These are phyloP conservation scores for Aspergillus texensis DNA, from an alignment of 2,329 filamentous ascomycete genomes.

Conservation along the genomic window DNA sequence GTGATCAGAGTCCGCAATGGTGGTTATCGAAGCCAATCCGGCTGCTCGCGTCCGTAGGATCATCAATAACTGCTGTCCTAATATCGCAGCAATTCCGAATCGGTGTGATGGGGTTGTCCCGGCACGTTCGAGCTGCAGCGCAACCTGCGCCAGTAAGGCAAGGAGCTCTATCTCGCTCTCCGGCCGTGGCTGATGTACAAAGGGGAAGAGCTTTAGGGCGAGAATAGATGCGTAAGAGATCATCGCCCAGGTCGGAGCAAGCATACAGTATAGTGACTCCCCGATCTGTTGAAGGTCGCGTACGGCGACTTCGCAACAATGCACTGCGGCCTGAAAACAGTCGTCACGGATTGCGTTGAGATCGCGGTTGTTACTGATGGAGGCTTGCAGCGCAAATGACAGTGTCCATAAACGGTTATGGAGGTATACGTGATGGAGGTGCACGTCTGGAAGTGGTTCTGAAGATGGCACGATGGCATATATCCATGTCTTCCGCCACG, in stretches of 20 bases:
- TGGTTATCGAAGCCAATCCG: slow-evolving; percentile 3
- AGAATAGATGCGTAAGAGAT: slow-evolving; percentile 33
- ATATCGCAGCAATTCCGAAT: slow-evolving; percentile 32
- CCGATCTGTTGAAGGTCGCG: slow-evolving; percentile 27
- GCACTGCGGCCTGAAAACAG: slow-evolving; percentile 31
- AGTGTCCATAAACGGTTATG: slow-evolving; percentile 33
- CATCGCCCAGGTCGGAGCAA: slow-evolving; percentile 39
- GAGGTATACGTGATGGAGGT: slow-evolving; percentile 30
- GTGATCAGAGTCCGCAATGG: not conserved
- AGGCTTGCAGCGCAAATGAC: slow-evolving; percentile 28
- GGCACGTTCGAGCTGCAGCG: slow-evolving; percentile 29
- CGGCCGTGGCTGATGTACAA: slow-evolving; percentile 19
- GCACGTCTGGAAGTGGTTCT: slow-evolving; percentile 21
- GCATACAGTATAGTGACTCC: slow-evolving; percentile 34
- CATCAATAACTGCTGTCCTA: slow-evolving; percentile 32
- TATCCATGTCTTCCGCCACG: slow-evolving; percentile 27
- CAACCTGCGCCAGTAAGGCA: slow-evolving; percentile 28
- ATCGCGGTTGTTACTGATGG: slow-evolving; percentile 11
- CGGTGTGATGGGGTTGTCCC: slow-evolving; percentile 32
- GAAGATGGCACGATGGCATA: slow-evolving; percentile 9
- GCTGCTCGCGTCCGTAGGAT: slow-evolving; percentile 28
- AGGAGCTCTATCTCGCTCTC: slow-evolving; percentile 29
- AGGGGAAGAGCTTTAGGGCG: slow-evolving; percentile 28
- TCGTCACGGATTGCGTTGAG: slow-evolving; percentile 26
- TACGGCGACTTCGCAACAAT: slow-evolving; percentile 32